Base-by-base conservation (phyloP, 371 early-diverging fungal species). In the Gilbertella persicaria region DNA sequence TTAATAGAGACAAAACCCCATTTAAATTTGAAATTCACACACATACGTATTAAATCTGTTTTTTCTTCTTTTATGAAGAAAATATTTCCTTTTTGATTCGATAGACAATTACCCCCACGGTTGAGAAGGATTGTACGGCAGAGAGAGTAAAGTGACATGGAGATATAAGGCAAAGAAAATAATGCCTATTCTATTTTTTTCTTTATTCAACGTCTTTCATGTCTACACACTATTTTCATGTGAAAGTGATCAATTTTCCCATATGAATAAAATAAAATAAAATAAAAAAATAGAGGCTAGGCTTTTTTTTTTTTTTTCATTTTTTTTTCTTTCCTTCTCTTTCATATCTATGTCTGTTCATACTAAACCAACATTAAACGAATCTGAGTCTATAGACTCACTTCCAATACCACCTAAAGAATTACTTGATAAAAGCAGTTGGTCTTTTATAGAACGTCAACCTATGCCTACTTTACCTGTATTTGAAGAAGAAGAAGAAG, bases 51-150 rank as follows among this genome's bases (percentile, higher is more conserved):
- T n/a, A n/a, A n/a, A n/a, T n/a, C 17, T 20, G 17, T 5, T n/a
- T 17, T 35, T 12, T 12, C 14, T 16, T 20, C 17, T 29, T 25
- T 33, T 26, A n/a, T 24, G 44, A 47, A 29, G 39, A 53, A 53
- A 55, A 60, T 43, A 60, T 60, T 60, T 60, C 60, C 60, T 48
- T 47, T 52, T 48, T 46, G 38, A 48, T 49, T 37, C 36, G 49
- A 17, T 29, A 25, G 50, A 51, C 26, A 39, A 20, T 45, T 35
- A 45, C 3, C n/a, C n/a, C n/a, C n/a, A 60, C 60, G 45, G 53
- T 53, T 60, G 8, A 25, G 37, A 45, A 43, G 60, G 60, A 60
- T 60, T 60, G 60, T 60, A 60, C 60, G 60, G 60, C 60, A 60
- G 60, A 60, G 39, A 60, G 60, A 60, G n/a, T n/a, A 44, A 53